A percentile compares a stretch with the other conserved stretches of the same genome.
phyloP scores from a whole-genome alignment of 768 basidiomycete species.

The Kwoniella sp. region DNA sequence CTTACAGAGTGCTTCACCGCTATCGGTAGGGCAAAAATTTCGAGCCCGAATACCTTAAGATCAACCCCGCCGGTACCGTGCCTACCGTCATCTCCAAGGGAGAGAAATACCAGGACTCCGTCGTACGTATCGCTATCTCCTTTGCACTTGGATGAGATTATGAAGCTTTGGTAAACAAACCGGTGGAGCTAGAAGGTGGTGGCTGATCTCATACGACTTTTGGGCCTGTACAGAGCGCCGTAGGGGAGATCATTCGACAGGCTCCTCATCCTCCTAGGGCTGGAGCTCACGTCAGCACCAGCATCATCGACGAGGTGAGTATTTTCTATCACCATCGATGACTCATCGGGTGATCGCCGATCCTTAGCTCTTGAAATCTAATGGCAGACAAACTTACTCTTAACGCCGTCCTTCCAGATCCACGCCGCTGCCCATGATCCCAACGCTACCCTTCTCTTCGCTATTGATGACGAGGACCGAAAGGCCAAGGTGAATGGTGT shows the following conservation, averaged over 20 bases:
- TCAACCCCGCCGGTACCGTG: conserved; percentile 46
- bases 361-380: no score
- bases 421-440: conserved; percentile 47
- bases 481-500: conserved; percentile 38
- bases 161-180: no score
- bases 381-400: no score
- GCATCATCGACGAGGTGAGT: conserved; percentile 48
- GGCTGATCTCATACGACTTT: no score
- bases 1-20: not conserved
- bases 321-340: no score
- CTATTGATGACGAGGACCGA: conserved; percentile 40
- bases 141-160: no score
- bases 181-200: no score
- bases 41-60: conserved; percentile 48
- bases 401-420: no score
- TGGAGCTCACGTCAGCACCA: conserved; percentile 41
- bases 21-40: conserved; percentile 43
- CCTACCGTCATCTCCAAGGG: conserved; percentile 44
- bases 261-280: conserved; percentile 47
- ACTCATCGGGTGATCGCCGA: no score
- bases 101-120: conserved; percentile 42
- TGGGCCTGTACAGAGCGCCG: conserved; percentile 38
- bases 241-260: conserved; percentile 31
- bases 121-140: conserved; percentile 24
- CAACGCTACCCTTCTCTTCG: conserved; percentile 40